Evolutionary conservation across 2,329 filamentous ascomycete species (phyloP).

Genomic region (Cladosporium sphaerospermum): DNA sequence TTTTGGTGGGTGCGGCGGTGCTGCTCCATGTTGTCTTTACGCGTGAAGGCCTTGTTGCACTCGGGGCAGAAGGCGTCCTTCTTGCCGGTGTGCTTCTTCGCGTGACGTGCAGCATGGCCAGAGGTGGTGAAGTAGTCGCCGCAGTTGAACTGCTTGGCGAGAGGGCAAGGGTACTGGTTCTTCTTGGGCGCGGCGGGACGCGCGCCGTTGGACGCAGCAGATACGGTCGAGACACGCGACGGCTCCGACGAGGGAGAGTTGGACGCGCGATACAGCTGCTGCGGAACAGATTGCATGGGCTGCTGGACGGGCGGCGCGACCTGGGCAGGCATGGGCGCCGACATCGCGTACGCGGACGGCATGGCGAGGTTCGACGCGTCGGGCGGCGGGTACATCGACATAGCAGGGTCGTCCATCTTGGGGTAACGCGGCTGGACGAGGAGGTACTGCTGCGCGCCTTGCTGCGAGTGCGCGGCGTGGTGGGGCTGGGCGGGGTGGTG

Average conservation of each 20-base stretch:
- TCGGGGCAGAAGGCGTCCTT: slow-evolving; percentile 66
- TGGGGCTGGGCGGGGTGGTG: slow-evolving; percentile 15
- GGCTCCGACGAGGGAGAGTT: slow-evolving; percentile 48
- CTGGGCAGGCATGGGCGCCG: slow-evolving; percentile 16
- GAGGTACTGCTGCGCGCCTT: slow-evolving; percentile 13
- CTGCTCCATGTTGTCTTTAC: slow-evolving; percentile 84
- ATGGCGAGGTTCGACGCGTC: slow-evolving; percentile 25
- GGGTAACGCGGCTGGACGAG: slow-evolving; percentile 16
- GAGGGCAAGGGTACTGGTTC: slow-evolving; percentile 69
- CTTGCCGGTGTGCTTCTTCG: slow-evolving; percentile 76
- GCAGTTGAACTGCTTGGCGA: slow-evolving; percentile 64
- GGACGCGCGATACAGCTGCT: slow-evolving; percentile 27
- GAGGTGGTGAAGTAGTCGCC: slow-evolving; percentile 78
- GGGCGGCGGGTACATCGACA: slow-evolving; percentile 32
- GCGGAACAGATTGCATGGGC: slow-evolving; percentile 11
- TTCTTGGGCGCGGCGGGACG: slow-evolving; percentile 39
- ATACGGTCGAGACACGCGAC: slow-evolving; percentile 35
- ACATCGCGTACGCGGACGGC: slow-evolving; percentile 28
- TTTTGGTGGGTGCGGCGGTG: slow-evolving; percentile 68
- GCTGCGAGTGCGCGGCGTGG: background rate
- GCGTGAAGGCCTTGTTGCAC: slow-evolving; percentile 74
- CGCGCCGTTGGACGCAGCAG: slow-evolving; percentile 37
- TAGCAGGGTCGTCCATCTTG: slow-evolving; percentile 32
- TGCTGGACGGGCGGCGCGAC: slow-evolving; percentile 13
- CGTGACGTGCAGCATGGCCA: slow-evolving; percentile 76